Base-by-base conservation (phyloP, 192 early-diverging fungal species). In the Irineochytrium annulatum region DNA sequence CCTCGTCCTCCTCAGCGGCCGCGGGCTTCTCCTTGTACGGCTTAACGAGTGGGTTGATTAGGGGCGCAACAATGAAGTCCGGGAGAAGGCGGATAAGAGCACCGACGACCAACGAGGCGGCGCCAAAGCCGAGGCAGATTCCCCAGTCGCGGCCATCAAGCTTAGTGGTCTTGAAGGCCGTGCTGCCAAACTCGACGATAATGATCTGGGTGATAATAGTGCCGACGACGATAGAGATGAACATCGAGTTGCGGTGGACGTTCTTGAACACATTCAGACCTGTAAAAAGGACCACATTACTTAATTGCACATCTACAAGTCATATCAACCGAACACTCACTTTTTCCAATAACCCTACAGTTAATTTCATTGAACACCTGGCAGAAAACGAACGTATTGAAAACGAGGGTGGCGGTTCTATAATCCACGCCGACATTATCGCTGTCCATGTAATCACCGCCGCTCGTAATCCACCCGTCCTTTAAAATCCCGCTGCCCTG, bases 281-380 rank as follows among this genome's bases (percentile, higher is more conserved):
- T 80, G 37, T 17, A 62, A 28, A 27, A 57, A 30, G 30, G 37
- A 0, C 13, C 14, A 24, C 29, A n/a, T 5, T 33, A 64, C 29
- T 62, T 19, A 24, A 37, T 43, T 34, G 11, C 30, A 49, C 37
- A 62, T 27, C 29, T 20, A 37, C 29, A 32, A 45, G 13, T 35
- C 30, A 27, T 48, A 19, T 43, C 26, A 30, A 58, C 5, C 34
- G 43, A 86, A 65, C 51, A 57, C 66, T 30, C 57, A 78, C 76
- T 79, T 59, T 86, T 78, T 39, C 81, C 79, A 65, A 97, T 94
- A 41, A 84, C 78, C 46, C 91, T 81, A 59, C 87, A 90, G 79
- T 97, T 97, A 76, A 97, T 74, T 66, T 93, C 89, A 74, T 97
- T 97, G 70, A 97, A 95, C 17, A 95, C 79, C 73, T 97, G 93